phyloP scores from a whole-genome alignment of 2,329 filamentous ascomycete genomes.

The Cladosporium sp. region DNA sequence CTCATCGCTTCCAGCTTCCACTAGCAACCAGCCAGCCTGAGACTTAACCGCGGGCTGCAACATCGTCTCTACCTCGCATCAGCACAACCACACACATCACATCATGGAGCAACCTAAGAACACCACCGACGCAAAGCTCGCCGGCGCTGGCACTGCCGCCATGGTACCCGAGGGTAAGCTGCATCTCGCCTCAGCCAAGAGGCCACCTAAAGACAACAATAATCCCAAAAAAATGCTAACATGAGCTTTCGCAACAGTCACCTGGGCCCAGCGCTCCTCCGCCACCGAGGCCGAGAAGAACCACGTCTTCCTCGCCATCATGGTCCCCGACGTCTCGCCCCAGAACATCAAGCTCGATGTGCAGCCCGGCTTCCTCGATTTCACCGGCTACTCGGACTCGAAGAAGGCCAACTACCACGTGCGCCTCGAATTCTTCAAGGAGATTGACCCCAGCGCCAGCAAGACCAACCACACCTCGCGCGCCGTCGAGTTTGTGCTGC shows the following conservation, averaged over 20 bases:
- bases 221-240: conserved; percentile 18
- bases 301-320: conserved; percentile 89
- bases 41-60: not conserved
- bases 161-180: conserved; percentile 35
- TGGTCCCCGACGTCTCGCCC: conserved; percentile 76
- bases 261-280: conserved; percentile 97
- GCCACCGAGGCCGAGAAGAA: conserved; percentile 77
- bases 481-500: conserved; percentile 83
- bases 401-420: conserved; percentile 86
- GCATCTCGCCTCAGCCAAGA: not conserved
- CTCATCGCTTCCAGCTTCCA: conserved; percentile 12
- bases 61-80: not conserved
- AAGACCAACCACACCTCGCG: conserved; percentile 85
- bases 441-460: conserved; percentile 81
- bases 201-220: not conserved
- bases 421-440: conserved; percentile 80
- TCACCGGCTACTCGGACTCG: conserved; percentile 75
- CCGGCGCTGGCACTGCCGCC: conserved; percentile 25
- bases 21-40: conserved; percentile 9
- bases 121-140: conserved; percentile 31
- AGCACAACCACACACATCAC: conserved; percentile 12
- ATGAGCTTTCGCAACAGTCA: conserved; percentile 56
- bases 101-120: conserved; percentile 31
- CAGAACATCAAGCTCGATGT: conserved; percentile 77
- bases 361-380: conserved; percentile 70